phyloP scores from a whole-genome alignment of 2,329 filamentous ascomycete genomes.

The Setomelanomma holmii region DNA sequence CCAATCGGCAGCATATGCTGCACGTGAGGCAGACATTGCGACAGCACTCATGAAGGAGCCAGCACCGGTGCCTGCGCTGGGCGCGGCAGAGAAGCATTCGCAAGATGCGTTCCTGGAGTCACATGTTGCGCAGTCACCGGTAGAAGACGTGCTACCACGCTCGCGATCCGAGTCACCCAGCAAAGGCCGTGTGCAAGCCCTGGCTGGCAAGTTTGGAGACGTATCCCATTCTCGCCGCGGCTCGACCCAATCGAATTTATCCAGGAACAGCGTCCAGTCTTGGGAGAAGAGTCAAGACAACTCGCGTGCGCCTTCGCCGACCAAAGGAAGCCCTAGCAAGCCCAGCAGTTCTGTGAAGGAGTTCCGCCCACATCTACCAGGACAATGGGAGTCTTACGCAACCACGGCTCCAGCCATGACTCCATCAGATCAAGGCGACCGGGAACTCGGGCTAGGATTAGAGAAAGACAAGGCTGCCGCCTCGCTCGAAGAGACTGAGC shows the following conservation, averaged over 20 bases:
- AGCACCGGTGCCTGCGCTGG: constrained; percentile 29
- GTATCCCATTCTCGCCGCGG: constrained; percentile 55
- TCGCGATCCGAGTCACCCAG: constrained; percentile 54
- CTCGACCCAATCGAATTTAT: constrained; percentile 54
- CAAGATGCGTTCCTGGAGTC: constrained; percentile 46
- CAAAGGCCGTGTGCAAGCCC: constrained; percentile 59
- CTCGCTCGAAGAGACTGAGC: constrained; percentile 38
- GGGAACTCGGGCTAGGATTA: constrained; percentile 34
- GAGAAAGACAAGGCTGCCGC: constrained; percentile 10
- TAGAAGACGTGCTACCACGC: constrained; percentile 38
- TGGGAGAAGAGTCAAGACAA: constrained; percentile 50
- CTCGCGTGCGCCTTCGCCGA: constrained; percentile 42
- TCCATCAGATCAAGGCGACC: constrained; percentile 35
- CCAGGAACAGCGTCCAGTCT: constrained; percentile 48
- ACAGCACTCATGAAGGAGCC: constrained; percentile 32
- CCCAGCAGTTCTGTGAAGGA: constrained; percentile 46
- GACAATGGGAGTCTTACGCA: constrained; percentile 61
- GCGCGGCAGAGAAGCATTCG: constrained; percentile 41
- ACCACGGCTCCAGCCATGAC: constrained; percentile 44
- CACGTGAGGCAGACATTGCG: constrained; percentile 48
- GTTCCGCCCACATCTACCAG: constrained; percentile 61
- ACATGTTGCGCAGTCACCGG: constrained; percentile 35
- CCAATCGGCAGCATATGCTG: constrained; percentile 36
- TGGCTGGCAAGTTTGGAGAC: constrained; percentile 59
- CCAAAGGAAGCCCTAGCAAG: constrained; percentile 34